These are phyloP conservation scores for Fraxinus quadrangulata DNA, from an alignment of 257 asterid genomes.

Conservation along the genomic window DNA sequence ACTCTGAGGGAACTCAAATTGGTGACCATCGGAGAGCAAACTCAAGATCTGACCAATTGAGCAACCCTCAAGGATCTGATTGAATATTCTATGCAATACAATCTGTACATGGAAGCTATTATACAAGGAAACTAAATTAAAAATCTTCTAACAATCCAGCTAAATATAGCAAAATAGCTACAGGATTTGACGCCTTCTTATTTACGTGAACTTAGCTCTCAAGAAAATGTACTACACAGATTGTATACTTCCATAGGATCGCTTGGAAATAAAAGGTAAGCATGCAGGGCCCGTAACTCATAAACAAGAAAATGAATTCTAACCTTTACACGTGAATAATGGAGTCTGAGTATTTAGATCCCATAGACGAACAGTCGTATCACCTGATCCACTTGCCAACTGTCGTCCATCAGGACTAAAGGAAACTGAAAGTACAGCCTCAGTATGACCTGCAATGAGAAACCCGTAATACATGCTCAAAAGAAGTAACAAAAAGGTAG, in stretches of 20 bases:
- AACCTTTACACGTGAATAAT: constrained; percentile 81
- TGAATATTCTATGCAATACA: not conserved
- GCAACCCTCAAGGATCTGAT: not conserved
- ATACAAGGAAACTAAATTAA: not conserved
- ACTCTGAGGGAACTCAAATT: too few species aligned
- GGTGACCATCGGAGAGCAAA: too few species aligned
- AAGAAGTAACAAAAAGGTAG: not conserved
- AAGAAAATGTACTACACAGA: not conserved
- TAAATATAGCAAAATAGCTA: not conserved
- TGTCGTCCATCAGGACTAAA: constrained; percentile 95
- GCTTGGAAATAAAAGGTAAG: not conserved
- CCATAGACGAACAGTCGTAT: constrained; percentile 95
- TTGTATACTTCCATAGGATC: not conserved
- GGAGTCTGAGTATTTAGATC: constrained; percentile 95
- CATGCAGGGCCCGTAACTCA: constrained; percentile 7
- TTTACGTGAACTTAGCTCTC: not conserved
- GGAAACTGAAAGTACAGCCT: constrained; percentile 93
- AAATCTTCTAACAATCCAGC: not conserved
- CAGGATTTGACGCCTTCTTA: not conserved
- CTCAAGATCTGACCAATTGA: too few species aligned
- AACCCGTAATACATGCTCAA: not conserved
- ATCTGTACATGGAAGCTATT: not conserved
- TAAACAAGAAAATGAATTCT: constrained; percentile 27
- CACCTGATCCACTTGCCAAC: constrained; percentile 97
- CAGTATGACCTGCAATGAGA: constrained; percentile 71